phyloP scores from a whole-genome alignment of 2,329 filamentous ascomycete species.

The Alternaria postmessia region DNA sequence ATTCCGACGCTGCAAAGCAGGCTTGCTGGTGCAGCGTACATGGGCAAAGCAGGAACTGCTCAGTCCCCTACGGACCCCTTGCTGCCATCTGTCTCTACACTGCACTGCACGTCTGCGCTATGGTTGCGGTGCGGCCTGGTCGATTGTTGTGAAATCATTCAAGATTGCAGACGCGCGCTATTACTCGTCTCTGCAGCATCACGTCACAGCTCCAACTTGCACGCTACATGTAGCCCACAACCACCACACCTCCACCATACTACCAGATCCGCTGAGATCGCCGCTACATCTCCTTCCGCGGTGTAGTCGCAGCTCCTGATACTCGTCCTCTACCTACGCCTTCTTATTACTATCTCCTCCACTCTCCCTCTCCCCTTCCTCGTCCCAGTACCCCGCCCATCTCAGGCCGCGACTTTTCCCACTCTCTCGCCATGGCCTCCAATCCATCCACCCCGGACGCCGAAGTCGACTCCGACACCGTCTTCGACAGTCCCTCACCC shows the following conservation, averaged over 20 bases:
- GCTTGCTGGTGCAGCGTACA: slow-evolving; percentile 8
- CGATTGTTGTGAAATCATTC: slow-evolving; percentile 28
- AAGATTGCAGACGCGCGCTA: slow-evolving; percentile 19
- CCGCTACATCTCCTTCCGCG: slow-evolving; percentile 19
- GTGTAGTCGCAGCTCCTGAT: slow-evolving; percentile 24
- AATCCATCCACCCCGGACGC: slow-evolving; percentile 41
- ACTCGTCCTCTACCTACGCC: slow-evolving; percentile 12
- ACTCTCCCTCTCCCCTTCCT: slow-evolving; percentile 5
- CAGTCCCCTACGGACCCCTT: neutral
- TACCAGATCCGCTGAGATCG: slow-evolving; percentile 20
- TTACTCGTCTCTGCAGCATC: slow-evolving; percentile 24
- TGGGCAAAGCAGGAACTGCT: slow-evolving; percentile 19
- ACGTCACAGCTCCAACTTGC: slow-evolving; percentile 25
- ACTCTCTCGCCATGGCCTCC: slow-evolving; percentile 39
- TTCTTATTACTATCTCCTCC: slow-evolving; percentile 16
- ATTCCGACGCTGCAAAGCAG: slow-evolving; percentile 11
- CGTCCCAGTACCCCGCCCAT: slow-evolving; percentile 28
- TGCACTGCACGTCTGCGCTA: neutral
- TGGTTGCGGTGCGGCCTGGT: slow-evolving; percentile 9
- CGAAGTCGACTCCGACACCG: slow-evolving; percentile 43
- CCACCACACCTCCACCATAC: slow-evolving; percentile 27
- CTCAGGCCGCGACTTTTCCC: slow-evolving; percentile 16
- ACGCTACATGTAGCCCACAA: slow-evolving; percentile 30
- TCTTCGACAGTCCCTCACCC: slow-evolving; percentile 44
- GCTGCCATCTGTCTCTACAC: neutral